Percentiles rank a stretch among this genome's conserved stretches.
Evolutionary conservation across 257 asterid genomes (phyloP).

Genomic region (Fraxinus excelsior): DNA sequence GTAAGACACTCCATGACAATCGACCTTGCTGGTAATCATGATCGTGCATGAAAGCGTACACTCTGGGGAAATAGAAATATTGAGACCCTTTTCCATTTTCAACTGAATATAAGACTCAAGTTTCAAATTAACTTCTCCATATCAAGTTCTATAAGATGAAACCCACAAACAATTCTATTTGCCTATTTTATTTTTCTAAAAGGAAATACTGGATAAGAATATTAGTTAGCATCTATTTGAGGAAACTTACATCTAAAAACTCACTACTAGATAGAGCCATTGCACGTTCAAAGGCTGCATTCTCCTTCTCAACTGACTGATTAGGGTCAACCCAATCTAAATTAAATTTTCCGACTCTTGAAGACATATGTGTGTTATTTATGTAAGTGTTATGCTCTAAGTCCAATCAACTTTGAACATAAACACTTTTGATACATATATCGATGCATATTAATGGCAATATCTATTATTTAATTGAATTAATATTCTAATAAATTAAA

Average conservation of each 20-base stretch:
- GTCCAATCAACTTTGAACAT: too few relatives aligned
- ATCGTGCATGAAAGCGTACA: constrained; percentile 56
- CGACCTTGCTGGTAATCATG: constrained; percentile 91
- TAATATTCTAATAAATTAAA: too few relatives aligned
- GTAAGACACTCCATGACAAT: constrained; percentile 71
- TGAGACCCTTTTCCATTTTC: background rate
- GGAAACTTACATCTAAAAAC: constrained; percentile 71
- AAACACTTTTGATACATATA: too few relatives aligned
- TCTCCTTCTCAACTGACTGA: constrained; percentile 81
- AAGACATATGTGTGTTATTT: constrained; percentile 74
- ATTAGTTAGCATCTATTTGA: background rate
- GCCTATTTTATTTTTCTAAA: background rate
- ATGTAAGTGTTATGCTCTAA: too few relatives aligned
- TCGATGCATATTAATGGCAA: too few relatives aligned
- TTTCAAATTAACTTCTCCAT: background rate
- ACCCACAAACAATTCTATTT: background rate
- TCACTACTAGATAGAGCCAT: constrained; percentile 80
- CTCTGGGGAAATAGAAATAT: constrained; percentile 38
- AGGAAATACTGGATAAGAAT: background rate
- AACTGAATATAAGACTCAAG: background rate
- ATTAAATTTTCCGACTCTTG: constrained; percentile 80
- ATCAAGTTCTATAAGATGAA: background rate
- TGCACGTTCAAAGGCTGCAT: constrained; percentile 77
- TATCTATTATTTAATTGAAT: too few relatives aligned
- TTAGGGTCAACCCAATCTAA: constrained; percentile 87